A percentile compares a stretch with the other conserved stretches of the same genome.
phyloP scores from a whole-genome alignment of 768 basidiomycete genomes.

The Boletus coccyginus region DNA sequence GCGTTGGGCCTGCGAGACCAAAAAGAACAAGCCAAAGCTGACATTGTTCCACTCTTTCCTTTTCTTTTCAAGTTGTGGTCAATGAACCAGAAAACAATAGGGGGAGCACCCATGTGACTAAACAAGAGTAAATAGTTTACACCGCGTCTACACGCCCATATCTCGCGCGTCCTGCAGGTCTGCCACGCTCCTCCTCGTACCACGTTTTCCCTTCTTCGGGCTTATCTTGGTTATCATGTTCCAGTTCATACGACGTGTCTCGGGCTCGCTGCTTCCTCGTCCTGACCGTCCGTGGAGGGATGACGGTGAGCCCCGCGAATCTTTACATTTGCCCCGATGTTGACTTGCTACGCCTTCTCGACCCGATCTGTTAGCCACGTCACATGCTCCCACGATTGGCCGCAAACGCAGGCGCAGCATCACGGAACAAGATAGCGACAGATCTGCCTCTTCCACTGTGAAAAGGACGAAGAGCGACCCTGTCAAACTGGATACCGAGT shows the following conservation, averaged over 20 bases:
- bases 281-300: conserved; percentile 76
- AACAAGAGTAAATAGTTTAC: conserved; percentile 26
- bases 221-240: conserved; percentile 43
- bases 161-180: not conserved
- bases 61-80: not conserved
- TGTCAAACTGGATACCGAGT: conserved; percentile 29
- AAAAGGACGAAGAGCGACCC: conserved; percentile 34
- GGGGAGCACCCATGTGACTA: conserved; percentile 9
- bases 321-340: conserved; percentile 3
- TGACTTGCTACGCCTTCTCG: conserved; percentile 12
- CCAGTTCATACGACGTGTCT: conserved; percentile 67
- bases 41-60: not conserved
- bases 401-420: conserved; percentile 63
- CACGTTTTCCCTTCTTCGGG: not conserved
- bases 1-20: too few relatives aligned
- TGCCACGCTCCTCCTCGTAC: conserved; percentile 1
- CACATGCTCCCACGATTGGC: conserved; percentile 67
- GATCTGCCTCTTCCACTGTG: conserved; percentile 20
- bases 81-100: not conserved
- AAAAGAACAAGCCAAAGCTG: not conserved
- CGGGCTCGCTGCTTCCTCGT: conserved; percentile 64
- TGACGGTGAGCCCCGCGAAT: conserved; percentile 52
- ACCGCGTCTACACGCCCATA: conserved; percentile 2
- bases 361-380: conserved; percentile 51
- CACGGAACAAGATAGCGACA: conserved; percentile 39